Base-by-base conservation (phyloP, 2,329 filamentous ascomycete genomes). In the Lasiodiplodia gonubiensis region DNA sequence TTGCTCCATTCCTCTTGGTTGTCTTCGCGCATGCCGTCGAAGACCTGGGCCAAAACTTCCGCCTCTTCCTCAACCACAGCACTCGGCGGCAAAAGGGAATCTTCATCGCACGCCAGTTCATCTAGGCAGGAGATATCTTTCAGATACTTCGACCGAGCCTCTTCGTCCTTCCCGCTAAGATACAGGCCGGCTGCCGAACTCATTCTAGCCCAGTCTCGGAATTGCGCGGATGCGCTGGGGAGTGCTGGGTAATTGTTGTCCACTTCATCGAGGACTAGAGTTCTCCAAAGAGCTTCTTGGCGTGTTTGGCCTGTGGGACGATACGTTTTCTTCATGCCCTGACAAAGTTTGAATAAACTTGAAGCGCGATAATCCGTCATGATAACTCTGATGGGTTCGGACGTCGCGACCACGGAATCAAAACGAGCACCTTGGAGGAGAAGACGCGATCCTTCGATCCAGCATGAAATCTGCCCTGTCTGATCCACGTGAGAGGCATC, bases 121-220 rank as follows among this genome's bases (percentile, higher is more conserved):
- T 61, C 57, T n/a, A 61, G 16, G 25, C 23, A 10, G 25, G 57
- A 35, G 5, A 51, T 16, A n/a, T 51, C 27, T 5, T 48, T 11
- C 21, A 61, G 42, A 21, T 48, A 51, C 4, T 48, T 11, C 21
- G 21, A 33, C 11, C 16, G 48, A 18, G 8, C 16, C 18, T 39
- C 16, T 11, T 14, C 23, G 12, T 51, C 39, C 1, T 27, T 7
- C 27, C 16, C 33, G 16, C 59, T 12, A 10, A 23, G 18, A 23
- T 64, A 51, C 23, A 64, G 42, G 4, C 59, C 59, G 1, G 25
- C 18, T 4, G 30, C 4, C 14, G 37, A 27, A 8, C 23, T 21
- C 1, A 64, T 64, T 10, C n/a, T 25, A 7, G 48, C 48, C 59
- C 59, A 64, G 42, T 64, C 59, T 35, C 30, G 5, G 21, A 64